phyloP scores from a whole-genome alignment of 352 stramenopile species.

The Thalassiosira livingstoniorum region DNA sequence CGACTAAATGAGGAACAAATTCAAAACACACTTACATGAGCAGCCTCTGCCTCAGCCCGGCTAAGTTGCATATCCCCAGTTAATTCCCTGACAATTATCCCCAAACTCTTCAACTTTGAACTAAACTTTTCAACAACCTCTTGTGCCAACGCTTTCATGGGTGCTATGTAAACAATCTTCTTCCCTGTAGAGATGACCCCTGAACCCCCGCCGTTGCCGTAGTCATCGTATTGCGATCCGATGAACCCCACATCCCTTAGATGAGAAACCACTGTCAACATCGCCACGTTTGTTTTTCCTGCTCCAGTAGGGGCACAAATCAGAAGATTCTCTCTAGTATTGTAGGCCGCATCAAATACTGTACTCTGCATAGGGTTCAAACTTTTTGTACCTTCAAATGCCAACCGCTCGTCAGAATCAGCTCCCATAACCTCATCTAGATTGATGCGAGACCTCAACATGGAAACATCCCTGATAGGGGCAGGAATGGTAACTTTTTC shows the following conservation, averaged over 20 bases:
- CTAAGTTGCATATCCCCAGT: conserved; percentile 99
- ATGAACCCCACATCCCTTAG: conserved; percentile 84
- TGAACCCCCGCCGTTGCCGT: conserved; percentile 30
- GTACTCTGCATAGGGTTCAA: conserved; percentile 98
- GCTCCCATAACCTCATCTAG: conserved; percentile 75
- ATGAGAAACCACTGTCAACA: conserved; percentile 95
- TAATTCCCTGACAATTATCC: conserved; percentile 91
- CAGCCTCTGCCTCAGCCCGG: conserved; percentile 93
- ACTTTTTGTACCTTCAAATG: conserved; percentile 85
- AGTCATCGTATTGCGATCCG: conserved; percentile 43
- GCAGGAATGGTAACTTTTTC: conserved; percentile 88
- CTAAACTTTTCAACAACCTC: conserved; percentile 99
- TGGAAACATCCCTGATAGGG: conserved; percentile 61
- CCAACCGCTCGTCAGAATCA: conserved; percentile 61
- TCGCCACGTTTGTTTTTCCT: conserved; percentile 99
- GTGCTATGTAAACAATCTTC: conserved; percentile 86
- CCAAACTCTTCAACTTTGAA: conserved; percentile 89
- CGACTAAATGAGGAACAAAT: too few species aligned
- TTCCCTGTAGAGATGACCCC: conserved; percentile 46
- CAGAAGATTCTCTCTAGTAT: conserved; percentile 95
- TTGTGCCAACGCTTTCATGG: conserved; percentile 89
- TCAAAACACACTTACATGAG: conserved; percentile 93
- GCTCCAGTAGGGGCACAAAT: conserved; percentile 90
- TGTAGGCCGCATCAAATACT: conserved; percentile 96
- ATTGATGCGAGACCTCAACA: conserved; percentile 65